Base-by-base conservation (phyloP, 208 protist genomes). In the Tritrichomonas foetus region DNA sequence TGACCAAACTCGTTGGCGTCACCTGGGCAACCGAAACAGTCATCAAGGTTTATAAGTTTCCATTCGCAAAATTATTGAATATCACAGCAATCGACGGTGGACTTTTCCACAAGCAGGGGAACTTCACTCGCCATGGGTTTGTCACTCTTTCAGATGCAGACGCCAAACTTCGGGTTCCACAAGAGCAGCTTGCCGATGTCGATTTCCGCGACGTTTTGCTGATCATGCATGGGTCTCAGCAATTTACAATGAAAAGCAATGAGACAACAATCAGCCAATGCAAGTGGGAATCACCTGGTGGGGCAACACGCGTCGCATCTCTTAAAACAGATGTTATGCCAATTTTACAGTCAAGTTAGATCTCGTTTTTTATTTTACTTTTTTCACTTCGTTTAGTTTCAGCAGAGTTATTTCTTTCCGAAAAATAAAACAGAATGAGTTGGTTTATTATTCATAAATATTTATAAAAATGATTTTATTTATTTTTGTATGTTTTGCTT, bases 81-180 rank as follows among this genome's bases (percentile, higher is more conserved):
- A 82, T 82, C 25, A 33, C 74, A 33, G 39, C 74, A 1, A 50
- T 82, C 30, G 74, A 82, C 50, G 74, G 74, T 11, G 74, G 74
- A 47, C 41, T 82, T n/a, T 82, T 82, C 25, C 74, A 82, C 41
- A 82, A 82, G 50, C 74, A 82, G 30, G 74, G 74, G 20, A 82
- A 82, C 22, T 82, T 82, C 74, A 82, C 74, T 33, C 9, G 74
- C 9, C 74, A 82, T 36, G 74, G 74, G 5, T 82, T 82, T 53
- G 41, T 82, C 5, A 36, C 30, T 50, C 1, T 82, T 5, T 53
- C 33, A n/a, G 74, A 82, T 8, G 8, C 3, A 53, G 74, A 82
- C 16, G 41, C 41, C 14, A 82, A 82, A 50, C 11, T 22, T 53
- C 16, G 8, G 20, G 11, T 82, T 41, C 33, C 33, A 53, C 16